Base-by-base conservation (phyloP, 768 basidiomycete genomes). In the Mycena galopus region DNA sequence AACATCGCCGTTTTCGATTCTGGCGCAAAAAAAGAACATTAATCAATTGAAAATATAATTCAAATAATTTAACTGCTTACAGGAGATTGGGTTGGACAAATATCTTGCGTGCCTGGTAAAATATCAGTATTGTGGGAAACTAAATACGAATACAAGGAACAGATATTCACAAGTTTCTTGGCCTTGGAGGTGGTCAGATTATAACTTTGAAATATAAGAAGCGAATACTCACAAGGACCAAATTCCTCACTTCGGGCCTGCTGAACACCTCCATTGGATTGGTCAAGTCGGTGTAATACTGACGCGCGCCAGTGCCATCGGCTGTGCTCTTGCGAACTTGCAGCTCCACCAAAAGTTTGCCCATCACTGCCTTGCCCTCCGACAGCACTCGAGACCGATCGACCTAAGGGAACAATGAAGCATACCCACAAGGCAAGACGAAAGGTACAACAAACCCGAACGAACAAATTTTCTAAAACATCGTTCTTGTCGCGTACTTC, bases 261-360 rank as follows among this genome's bases (percentile, higher is more conserved):
- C 9, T 89, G 79, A 56, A 90, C 27, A 67, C 35, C 23, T 62
- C 74, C 63, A 63, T 81, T 4, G 95, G 95, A 53, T 88, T 90
- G 10, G 95, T 96, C 72, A 96, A 85, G 39, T 89, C 85, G n/a
- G 88, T 92, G 80, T 96, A 96, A 84, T 90, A 96, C 71, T 87
- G 83, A 37, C 91, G 89, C n/a, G 95, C 90, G 2, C 94, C 95
- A 11, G 89, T 81, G 56, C 93, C 94, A 79, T 96, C 94, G 25
- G 94, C 94, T 3, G 93, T 94, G 78, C 93, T 93, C 88, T 92
- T 96, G 73, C 91, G 91, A 37, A 96, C 92, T 80, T 96, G 95
- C 19, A 96, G 85, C 67, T 94, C 90, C 53, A 96, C 78, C 35
- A 97, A 86, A 17, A 96, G 88, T 78, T 92, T 90, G 59, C 93